Percentiles rank a stretch among this genome's conserved stretches.
These are phyloP conservation scores for Lactarius sp. DNA, from an alignment of 768 basidiomycete genomes.

Conservation along the genomic window DNA sequence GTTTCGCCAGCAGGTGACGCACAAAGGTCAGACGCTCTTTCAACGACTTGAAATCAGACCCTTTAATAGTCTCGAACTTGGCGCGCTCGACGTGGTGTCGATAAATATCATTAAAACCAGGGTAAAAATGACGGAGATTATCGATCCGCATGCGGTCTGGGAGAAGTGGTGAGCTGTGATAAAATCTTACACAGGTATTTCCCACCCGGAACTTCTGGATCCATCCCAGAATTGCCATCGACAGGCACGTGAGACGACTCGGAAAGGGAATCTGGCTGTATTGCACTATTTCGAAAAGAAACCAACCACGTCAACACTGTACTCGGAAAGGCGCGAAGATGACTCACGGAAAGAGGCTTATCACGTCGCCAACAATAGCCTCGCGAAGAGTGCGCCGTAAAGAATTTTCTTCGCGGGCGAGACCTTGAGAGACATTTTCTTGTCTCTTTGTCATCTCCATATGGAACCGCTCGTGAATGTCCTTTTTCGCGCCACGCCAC, in stretches of 20 bases:
- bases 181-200: background rate
- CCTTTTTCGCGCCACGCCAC: background rate
- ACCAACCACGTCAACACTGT: background rate
- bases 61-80: background rate
- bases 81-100: background rate
- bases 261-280: background rate
- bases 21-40: background rate
- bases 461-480: background rate
- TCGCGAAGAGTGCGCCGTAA: background rate
- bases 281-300: background rate
- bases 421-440: background rate
- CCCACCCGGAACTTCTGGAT: background rate
- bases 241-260: no score
- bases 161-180: background rate
- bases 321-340: background rate
- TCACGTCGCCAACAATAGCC: background rate
- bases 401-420: background rate
- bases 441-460: background rate
- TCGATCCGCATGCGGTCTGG: background rate
- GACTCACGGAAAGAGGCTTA: constrained; percentile 3
- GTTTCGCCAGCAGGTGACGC: background rate
- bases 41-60: background rate
- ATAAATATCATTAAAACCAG: background rate
- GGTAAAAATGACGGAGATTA: background rate
- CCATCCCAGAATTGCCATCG: background rate